Percentiles rank a stretch among this genome's conserved stretches.
phyloP scores from a whole-genome alignment of 139 green algal genomes.

The Volvox reticuliferus region DNA sequence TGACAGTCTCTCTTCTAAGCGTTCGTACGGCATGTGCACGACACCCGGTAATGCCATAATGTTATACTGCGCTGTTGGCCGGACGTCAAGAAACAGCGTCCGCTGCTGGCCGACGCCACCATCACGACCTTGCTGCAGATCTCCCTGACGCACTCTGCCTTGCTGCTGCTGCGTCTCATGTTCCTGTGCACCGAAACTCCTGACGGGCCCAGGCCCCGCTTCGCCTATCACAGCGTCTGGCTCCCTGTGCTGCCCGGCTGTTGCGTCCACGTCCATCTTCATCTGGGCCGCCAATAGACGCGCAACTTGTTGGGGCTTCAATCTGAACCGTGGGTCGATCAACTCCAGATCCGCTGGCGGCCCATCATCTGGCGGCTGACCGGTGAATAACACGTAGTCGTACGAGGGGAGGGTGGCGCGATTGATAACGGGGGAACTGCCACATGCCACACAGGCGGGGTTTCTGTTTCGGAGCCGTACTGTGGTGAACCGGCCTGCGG shows the following conservation, averaged over 20 bases:
- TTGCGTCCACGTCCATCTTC: neutral
- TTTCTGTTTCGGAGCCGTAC: conserved; percentile 80
- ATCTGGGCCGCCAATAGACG: neutral
- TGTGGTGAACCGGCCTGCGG: conserved; percentile 70
- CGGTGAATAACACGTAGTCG: conserved; percentile 89
- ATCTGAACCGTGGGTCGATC: conserved; percentile 38
- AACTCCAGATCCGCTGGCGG: conserved; percentile 44
- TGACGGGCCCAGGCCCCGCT: too few relatives aligned
- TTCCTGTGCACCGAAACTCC: too few relatives aligned
- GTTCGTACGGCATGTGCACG: conserved; percentile 67
- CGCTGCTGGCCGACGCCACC: neutral
- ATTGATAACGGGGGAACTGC: conserved; percentile 67
- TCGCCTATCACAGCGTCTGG: too few relatives aligned
- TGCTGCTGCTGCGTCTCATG: too few relatives aligned
- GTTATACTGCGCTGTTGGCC: conserved; percentile 81
- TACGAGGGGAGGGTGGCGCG: conserved; percentile 64
- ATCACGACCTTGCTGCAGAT: neutral
- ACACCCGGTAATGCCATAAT: conserved; percentile 66
- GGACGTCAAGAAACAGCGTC: conserved; percentile 82
- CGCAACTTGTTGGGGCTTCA: neutral
- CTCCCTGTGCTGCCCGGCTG: neutral
- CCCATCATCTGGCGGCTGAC: conserved; percentile 62
- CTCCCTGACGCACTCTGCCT: neutral
- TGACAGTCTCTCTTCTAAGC: conserved; percentile 49
- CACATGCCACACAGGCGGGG: conserved; percentile 78